Base-by-base conservation (phyloP, 163 green algal genomes). In the Prototheca cutis region DNA sequence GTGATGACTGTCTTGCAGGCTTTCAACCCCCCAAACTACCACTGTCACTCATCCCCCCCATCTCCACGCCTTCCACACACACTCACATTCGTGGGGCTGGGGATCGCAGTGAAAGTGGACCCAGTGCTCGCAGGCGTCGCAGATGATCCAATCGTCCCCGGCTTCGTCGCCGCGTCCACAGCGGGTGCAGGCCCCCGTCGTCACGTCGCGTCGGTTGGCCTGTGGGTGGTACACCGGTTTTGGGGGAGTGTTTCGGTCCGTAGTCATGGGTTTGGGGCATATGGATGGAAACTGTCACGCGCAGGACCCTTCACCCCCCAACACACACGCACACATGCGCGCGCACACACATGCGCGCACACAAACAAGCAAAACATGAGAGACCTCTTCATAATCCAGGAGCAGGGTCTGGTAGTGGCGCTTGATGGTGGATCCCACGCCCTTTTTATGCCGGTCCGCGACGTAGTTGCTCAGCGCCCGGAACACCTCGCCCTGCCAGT, bases 401-500 rank as follows among this genome's bases (percentile, higher is more conserved):
- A 84, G 67, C 28, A 70, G 70, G 17, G 61, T 18, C 54, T 84
- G 70, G 51, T 85, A 85, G 52, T 86, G 78, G 17, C 75, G 79
- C 61, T 85, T 85, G 18, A 85, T 70, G 5, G 74, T 66, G 53
- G 80, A 78, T 29, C 78, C 77, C 34, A 85, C 78, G 19, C 66
- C 76, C 27, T 77, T 85, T 68, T 80, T 76, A 33, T 55, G 61
- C 45, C 73, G 49, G 30, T 53, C 47, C 21, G 48, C 34, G 1
- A 68, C 81, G 53, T 58, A 80, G 34, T 85, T 85, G 23, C 61
- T 51, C 77, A 85, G 79, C 30, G 40, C 34, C 0, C 73, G 63
- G 52, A 85, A 85, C 4, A 83, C 62, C 64, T 89, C 77, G 15
- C 83, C 83, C 64, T 89, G 87, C 84, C 84, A 92, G 63, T 92